Base-by-base conservation (phyloP, 495 filamentous ascomycete species). In the Clohesyomyces aquaticus region DNA sequence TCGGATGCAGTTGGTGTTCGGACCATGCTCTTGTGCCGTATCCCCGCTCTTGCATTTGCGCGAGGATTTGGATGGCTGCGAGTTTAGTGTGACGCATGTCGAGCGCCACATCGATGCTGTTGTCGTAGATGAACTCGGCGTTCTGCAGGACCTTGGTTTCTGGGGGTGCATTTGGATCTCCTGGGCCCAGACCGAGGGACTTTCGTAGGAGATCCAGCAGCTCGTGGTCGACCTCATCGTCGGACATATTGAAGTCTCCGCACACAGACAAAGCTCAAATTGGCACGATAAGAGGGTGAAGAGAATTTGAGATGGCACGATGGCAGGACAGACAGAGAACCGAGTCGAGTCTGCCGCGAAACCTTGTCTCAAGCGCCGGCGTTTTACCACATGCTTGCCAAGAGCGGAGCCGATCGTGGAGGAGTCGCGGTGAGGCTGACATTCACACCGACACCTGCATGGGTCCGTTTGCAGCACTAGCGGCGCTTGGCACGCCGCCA, bases 11-110 rank as follows among this genome's bases (percentile, higher is more conserved):
- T 66, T 93, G 90, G 75, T 96, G 93, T 58, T 86, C 79, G 6
- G 90, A 86, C 94, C 94, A 98, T 4, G 83, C 88, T 55, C 86
- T 84, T 0, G 90, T 90, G 8, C 88, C 93, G 77, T 94, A 98
- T 18, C 80, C 74, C 64, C 91, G 92, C 75, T 87, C 79, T 74
- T 91, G 83, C 89, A 98, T 97, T 73, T 88, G 74, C 2, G 79
- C 75, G 77, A 87, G 89, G 66, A 98, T 93, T 21, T 76, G 80
- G 50, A 83, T 83, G 35, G 94, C 94, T 0, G 95, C 93, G 23
- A 83, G 81, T 74, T 93, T 94, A 58, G 87, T 90, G 18, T 86
- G 82, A 35, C 82, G 81, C 73, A 89, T 88, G 74, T 91, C 87
- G 22, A 97, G 72, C 11, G 91, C 91, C 26, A 98, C 91, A 73